A percentile compares a stretch with the other conserved stretches of the same genome.
Conservation (phyloP, 2,329 filamentous ascomycete genomes). For the Aspergillus sp. region DNA sequence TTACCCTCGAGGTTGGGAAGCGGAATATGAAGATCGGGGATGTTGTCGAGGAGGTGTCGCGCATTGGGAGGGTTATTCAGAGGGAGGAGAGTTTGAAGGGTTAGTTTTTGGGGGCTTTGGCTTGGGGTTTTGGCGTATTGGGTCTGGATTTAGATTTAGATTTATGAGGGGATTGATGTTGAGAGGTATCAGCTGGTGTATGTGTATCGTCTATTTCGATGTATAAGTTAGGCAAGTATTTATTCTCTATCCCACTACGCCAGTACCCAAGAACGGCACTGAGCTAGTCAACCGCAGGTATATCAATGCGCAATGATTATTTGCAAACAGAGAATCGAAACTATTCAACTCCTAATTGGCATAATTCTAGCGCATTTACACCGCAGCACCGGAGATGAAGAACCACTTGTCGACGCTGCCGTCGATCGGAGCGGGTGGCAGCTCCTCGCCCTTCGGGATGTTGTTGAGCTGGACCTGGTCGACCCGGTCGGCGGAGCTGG, state of each 20-base stretch:
- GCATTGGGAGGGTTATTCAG: slow-evolving; percentile 73
- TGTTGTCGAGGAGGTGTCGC: slow-evolving; percentile 77
- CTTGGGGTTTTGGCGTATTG: slow-evolving; percentile 14
- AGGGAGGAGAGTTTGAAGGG: slow-evolving; percentile 69
- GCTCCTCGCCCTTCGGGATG: slow-evolving; percentile 70
- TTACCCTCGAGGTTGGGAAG: slow-evolving; percentile 71
- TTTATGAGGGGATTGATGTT: slow-evolving; percentile 1
- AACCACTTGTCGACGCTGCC: slow-evolving; percentile 99
- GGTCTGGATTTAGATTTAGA: slow-evolving; percentile 5
- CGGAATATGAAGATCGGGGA: slow-evolving; percentile 73
- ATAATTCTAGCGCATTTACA: slow-evolving; percentile 46
- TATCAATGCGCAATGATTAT: too few relatives aligned
- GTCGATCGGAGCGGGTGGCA: slow-evolving; percentile 81
- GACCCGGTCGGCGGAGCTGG: slow-evolving; percentile 63
- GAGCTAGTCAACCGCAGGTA: too few relatives aligned
- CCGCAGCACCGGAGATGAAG: slow-evolving; percentile 96
- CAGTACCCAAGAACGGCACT: too few relatives aligned
- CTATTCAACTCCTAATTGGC: too few relatives aligned
- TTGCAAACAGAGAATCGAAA: not conserved
- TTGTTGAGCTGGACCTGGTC: slow-evolving; percentile 60
- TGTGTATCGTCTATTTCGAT: too few relatives aligned
- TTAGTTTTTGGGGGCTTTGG: slow-evolving; percentile 8
- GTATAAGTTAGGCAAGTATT: too few relatives aligned
- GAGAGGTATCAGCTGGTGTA: too few relatives aligned
- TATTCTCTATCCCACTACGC: too few relatives aligned